phyloP scores from a whole-genome alignment of 805 yeast genomes.

The Wickerhamiella qilinensis region DNA sequence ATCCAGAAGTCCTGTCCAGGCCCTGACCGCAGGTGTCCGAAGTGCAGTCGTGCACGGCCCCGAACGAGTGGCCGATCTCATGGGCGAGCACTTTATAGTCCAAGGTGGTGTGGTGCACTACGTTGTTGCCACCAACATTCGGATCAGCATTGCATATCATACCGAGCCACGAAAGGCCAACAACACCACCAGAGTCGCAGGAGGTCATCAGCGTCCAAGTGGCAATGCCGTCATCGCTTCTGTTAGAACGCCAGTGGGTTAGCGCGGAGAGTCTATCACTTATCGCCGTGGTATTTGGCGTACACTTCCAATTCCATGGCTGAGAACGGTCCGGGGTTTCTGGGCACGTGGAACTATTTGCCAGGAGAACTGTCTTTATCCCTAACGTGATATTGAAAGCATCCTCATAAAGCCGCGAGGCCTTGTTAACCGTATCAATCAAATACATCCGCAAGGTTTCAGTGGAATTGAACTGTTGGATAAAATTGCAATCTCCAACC shows the following conservation, averaged over 20 bases:
- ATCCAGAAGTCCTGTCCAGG: constrained; percentile 15
- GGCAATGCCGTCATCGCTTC: constrained; percentile 20
- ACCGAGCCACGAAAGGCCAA: constrained; percentile 25
- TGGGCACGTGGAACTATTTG: constrained; percentile 17
- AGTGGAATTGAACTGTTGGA: constrained; percentile 15
- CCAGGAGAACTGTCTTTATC: constrained; percentile 15
- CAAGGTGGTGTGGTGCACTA: constrained; percentile 19
- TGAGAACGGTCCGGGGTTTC: constrained; percentile 6
- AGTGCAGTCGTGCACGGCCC: constrained; percentile 27
- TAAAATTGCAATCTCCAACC: constrained; percentile 23
- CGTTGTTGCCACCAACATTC: constrained; percentile 20
- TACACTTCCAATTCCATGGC: constrained; percentile 19
- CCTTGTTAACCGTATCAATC: constrained; percentile 20
- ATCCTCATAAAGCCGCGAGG: constrained; percentile 21
- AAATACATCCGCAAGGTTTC: constrained; percentile 18
- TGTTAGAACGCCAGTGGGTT: constrained; percentile 19
- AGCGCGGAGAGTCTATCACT: constrained; percentile 17
- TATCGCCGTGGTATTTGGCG: constrained; percentile 8
- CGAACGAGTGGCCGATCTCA: constrained; percentile 26
- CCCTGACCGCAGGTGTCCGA: constrained; percentile 20
- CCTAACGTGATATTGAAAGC: constrained; percentile 25
- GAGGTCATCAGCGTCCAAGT: constrained; percentile 23
- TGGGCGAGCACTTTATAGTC: constrained; percentile 26
- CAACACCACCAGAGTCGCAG: constrained; percentile 21
- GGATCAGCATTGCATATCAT: constrained; percentile 21